Evolutionary conservation across 306 rosid species (phyloP), one percentile per base, ranked within the genome.

Genomic region (Inga oerstediana): DNA sequence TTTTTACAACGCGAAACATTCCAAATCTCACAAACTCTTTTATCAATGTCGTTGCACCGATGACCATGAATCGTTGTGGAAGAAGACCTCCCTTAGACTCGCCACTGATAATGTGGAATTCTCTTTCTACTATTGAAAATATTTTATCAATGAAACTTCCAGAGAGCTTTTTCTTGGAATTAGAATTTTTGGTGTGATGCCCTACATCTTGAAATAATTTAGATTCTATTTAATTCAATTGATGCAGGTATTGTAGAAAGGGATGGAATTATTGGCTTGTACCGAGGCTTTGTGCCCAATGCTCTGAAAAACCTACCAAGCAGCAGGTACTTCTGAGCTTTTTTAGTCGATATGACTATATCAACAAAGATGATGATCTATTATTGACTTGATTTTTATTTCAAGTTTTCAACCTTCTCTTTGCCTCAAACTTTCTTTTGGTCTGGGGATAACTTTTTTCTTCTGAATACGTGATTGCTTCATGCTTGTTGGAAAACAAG

Each of bases 211-310:
- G 30, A 39, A 45, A 69, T 45, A 69, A 39, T 24, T 66, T 2
- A 65, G 45, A 34, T 67, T 39, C 15, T 19, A 39, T 9, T 69
- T 69, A 76, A 48, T 66, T 69, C 80, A 62, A 20, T 58, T 73
- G 44, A 73, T 86, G 82, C 87, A 95, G 98, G 98, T 75, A 87
- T 95, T 70, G 88, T 93, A 84, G 94, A 81, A 80, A 87, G 86
- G 34, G 98, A 93, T 85, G 98, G 98, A 87, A 46, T 88, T 58
- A 70, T 91, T 76, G 98, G 98, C 74, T 88, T 95, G 86, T 95
- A 93, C 74, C 82, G 98, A 43, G 98, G 98, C 19, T 95, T 95
- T 67, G 81, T 95, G 79, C 93, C 98, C 39, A 95, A 93, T 85
- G 98, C 92, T 77, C 88, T 95, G 71, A 95, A 93, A 81, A 95